Conservation (phyloP, 75 land plant genomes). For the Isoetes taiwanensis region DNA sequence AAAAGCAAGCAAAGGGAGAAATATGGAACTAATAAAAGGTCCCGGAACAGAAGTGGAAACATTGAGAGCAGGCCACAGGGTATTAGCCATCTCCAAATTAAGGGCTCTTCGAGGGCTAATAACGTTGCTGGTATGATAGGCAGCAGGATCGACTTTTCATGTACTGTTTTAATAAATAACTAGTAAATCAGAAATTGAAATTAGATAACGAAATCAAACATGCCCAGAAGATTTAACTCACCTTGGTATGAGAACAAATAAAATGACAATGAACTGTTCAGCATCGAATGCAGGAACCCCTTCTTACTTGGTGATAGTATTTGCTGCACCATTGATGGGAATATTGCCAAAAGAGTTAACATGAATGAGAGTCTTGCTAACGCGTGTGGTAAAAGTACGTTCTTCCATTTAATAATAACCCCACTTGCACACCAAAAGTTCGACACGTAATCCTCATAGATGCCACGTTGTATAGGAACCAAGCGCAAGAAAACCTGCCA, state of each 20-base stretch:
- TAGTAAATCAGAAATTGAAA: background rate
- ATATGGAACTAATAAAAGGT: constrained; percentile 47
- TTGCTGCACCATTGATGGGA: constrained; percentile 84
- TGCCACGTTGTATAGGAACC: constrained; percentile 85
- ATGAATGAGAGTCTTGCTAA: constrained; percentile 42
- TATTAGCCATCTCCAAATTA: constrained; percentile 33
- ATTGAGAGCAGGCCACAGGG: constrained; percentile 52
- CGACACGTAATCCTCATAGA: constrained; percentile 93
- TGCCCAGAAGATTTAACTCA: constrained; percentile 14
- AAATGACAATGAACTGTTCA: constrained; percentile 72
- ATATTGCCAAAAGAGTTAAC: constrained; percentile 37
- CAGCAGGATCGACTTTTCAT: constrained; percentile 87
- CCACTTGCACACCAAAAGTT: constrained; percentile 87
- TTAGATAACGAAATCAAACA: background rate
- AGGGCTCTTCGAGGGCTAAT: constrained; percentile 55
- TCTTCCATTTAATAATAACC: constrained; percentile 83
- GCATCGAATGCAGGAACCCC: constrained; percentile 56
- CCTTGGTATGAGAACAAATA: constrained; percentile 95
- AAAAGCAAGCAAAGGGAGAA: constrained; percentile 45
- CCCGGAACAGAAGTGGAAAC: constrained; percentile 72
- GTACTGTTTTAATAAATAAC: constrained; percentile 41
- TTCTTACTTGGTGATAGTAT: constrained; percentile 47
- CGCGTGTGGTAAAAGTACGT: constrained; percentile 30
- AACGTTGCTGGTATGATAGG: constrained; percentile 84
- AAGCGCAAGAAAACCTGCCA: constrained; percentile 72